Evolutionary conservation across 2,329 filamentous ascomycete species (phyloP).

Genomic region (Diaporthe vexans): DNA sequence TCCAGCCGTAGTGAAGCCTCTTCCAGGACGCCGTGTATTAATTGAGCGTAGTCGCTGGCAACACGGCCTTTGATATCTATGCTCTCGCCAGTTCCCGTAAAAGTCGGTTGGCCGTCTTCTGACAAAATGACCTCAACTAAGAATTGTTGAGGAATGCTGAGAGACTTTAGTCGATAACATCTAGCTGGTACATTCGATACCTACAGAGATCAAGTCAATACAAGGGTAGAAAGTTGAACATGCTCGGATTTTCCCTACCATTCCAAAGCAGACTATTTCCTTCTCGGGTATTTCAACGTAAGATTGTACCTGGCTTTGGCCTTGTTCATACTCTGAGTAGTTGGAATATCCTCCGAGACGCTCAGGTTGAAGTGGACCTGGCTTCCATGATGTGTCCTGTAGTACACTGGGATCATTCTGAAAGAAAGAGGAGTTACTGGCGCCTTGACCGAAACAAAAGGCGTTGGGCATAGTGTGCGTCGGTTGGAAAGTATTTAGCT

Average conservation of each 20-base stretch:
- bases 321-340: too few species aligned
- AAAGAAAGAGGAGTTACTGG: too few species aligned
- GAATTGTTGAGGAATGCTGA: background rate
- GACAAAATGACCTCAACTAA: background rate
- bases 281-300: too few species aligned
- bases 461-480: too few species aligned
- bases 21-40: constrained; percentile 34
- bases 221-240: background rate
- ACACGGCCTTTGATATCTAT: constrained; percentile 24
- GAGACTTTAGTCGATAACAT: background rate
- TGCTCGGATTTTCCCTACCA: background rate
- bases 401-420: too few species aligned
- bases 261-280: background rate
- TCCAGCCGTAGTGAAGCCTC: constrained; percentile 24
- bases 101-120: background rate
- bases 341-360: too few species aligned
- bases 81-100: background rate
- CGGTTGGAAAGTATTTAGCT: too few species aligned
- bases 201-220: background rate
- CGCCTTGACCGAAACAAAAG: too few species aligned
- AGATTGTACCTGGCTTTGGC: too few species aligned
- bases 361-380: background rate
- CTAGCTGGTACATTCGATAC: background rate
- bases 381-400: too few species aligned
- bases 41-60: background rate